Base-by-base conservation (phyloP, 768 basidiomycete genomes). In the Gymnopilus junonius region DNA sequence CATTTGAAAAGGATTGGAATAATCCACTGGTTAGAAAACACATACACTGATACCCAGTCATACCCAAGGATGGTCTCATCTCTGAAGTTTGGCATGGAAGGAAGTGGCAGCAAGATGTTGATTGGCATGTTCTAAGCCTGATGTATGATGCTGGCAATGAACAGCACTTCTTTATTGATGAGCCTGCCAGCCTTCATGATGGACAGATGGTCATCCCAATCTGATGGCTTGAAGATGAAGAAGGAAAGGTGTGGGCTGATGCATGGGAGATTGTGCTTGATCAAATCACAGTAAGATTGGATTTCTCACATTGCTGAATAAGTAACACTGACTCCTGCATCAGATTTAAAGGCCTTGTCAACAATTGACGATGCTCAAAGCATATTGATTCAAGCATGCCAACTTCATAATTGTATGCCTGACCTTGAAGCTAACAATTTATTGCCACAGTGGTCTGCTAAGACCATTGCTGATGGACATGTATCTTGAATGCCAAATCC, bases 1-100 rank as follows among this genome's bases (percentile, higher is more conserved):
- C n/a, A n/a, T n/a, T n/a, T n/a, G n/a, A n/a, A n/a, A n/a, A 78
- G 74, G 75, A 78, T 51, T 78, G 73, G 69, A 45, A 69, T 2
- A 78, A 76, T 45, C 74, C 76, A 2, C 27, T 62, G 8, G 66
- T 73, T 7, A 51, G 68, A n/a, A 46, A 59, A 3, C 66, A 77
- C 20, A 69, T 78, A 12, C 67, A 65, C 7, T 59, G 67, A 3
- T 76, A 77, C 59, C 75, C 75, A 0, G 71, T 72, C 1, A 71
- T 76, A 17, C 61, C 71, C 0, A 50, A 27, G 0, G 57, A 70
- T 46, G 69, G 73, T 2, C 43, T 70, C 2, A 64, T 77, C 4
- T 74, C 73, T 1, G 75, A 76, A 61, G 67, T 73, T 11, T 77
- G 70, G 67, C 77, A 77, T 65, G 75, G 64, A 0, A 31, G 68